These are phyloP conservation scores for Rhynchosporium graminicola DNA, from an alignment of 2,329 filamentous ascomycete genomes.

Conservation along the genomic window DNA sequence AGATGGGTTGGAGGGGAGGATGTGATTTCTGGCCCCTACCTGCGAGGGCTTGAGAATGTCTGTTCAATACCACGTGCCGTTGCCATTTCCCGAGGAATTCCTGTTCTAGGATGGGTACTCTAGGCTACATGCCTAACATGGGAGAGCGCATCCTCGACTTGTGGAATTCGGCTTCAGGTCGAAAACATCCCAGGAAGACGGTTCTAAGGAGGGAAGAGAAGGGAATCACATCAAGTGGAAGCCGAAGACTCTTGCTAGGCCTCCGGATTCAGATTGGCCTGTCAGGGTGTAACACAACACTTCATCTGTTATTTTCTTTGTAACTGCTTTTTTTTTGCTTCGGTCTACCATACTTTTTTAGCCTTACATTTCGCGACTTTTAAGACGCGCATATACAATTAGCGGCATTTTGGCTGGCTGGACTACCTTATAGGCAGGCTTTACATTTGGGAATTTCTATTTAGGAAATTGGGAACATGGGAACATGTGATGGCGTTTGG, in stretches of 20 bases:
- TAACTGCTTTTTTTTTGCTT: too few relatives aligned
- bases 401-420: slow-evolving; percentile 10
- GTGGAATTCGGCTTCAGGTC: too few relatives aligned
- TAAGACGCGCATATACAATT: slow-evolving; percentile 6
- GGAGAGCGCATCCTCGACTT: too few relatives aligned
- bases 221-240: too few relatives aligned
- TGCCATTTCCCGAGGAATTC: too few relatives aligned
- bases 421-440: background rate
- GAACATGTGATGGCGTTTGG: slow-evolving; percentile 1
- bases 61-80: too few relatives aligned
- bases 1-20: background rate
- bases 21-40: background rate
- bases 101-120: too few relatives aligned
- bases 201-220: background rate
- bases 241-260: too few relatives aligned
- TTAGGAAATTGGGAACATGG: background rate
- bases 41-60: too few relatives aligned
- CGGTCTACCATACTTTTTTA: background rate
- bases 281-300: slow-evolving; percentile 5
- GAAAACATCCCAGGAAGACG: too few relatives aligned
- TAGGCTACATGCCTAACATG: too few relatives aligned
- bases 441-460: slow-evolving; percentile 3
- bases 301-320: background rate
- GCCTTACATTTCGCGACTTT: background rate
- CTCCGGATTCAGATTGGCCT: background rate